Conservation (phyloP, 768 basidiomycete genomes). For the Pleurotus pulmonarius region DNA sequence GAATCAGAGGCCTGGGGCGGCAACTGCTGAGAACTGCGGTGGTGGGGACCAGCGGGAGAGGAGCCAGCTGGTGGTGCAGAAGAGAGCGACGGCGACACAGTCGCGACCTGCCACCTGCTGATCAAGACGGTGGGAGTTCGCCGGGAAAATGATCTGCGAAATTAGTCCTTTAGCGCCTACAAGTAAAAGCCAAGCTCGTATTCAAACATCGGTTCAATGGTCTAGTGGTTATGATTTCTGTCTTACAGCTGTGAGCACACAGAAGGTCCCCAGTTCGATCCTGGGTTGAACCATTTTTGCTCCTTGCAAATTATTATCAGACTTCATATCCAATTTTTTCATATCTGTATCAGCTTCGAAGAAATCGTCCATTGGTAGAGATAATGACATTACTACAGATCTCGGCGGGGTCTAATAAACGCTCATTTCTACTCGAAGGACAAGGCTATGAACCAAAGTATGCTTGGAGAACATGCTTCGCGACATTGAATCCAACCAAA, state of each 20-base stretch:
- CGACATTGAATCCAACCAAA: slow-evolving; percentile 87
- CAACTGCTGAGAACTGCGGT: too few relatives aligned
- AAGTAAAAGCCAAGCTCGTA: too few relatives aligned
- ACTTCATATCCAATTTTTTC: too few relatives aligned
- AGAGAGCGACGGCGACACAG: not conserved
- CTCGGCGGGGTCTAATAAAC: not conserved
- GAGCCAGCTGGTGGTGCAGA: not conserved
- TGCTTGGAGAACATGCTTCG: slow-evolving; percentile 70
- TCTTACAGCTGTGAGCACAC: slow-evolving; percentile 24
- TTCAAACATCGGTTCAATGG: slow-evolving; percentile 39
- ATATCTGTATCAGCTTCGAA: too few relatives aligned
- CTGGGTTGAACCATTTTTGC: slow-evolving; percentile 40
- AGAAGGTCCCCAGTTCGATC: slow-evolving; percentile 36
- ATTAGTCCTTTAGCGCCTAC: not conserved
- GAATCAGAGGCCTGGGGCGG: not conserved
- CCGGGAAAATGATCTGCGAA: not conserved
- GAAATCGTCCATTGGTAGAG: too few relatives aligned
- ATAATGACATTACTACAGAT: not conserved
- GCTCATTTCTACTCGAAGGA: not conserved
- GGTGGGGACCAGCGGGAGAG: not conserved
- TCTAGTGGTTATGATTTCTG: slow-evolving; percentile 49
- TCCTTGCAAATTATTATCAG: not conserved
- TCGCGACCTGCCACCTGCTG: not conserved
- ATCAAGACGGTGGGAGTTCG: not conserved
- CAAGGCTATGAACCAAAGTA: slow-evolving; percentile 62